Evolutionary conservation across 805 yeast genomes (phyloP).

Genomic region (Ogataea nakhonphanomensis): DNA sequence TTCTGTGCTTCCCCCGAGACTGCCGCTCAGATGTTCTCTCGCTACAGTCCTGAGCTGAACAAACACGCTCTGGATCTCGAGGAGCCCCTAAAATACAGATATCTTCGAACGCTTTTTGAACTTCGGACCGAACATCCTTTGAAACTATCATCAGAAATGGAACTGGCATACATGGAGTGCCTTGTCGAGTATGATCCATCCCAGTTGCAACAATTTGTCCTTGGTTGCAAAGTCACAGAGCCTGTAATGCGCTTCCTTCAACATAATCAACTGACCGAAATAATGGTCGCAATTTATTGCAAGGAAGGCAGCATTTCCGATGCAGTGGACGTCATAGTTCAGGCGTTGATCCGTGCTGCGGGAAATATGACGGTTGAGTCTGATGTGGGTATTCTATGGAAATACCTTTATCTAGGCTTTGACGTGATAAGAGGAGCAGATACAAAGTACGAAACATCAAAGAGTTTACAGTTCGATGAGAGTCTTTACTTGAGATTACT

Average conservation of each 20-base stretch:
- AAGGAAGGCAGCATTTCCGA: conserved; percentile 23
- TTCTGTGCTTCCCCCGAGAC: conserved; percentile 33
- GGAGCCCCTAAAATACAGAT: conserved; percentile 30
- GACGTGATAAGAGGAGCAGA: conserved; percentile 28
- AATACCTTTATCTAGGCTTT: conserved; percentile 34
- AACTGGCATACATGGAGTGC: conserved; percentile 27
- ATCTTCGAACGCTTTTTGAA: conserved; percentile 34
- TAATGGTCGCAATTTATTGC: conserved; percentile 33
- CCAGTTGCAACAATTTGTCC: conserved; percentile 17
- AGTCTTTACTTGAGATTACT: conserved; percentile 39
- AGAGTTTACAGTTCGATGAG: conserved; percentile 31
- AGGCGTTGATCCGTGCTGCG: conserved; percentile 11
- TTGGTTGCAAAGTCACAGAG: conserved; percentile 17
- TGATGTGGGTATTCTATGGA: conserved; percentile 30
- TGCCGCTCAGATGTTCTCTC: conserved; percentile 37
- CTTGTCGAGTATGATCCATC: conserved; percentile 23
- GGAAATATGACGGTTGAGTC: conserved; percentile 2
- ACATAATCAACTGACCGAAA: conserved; percentile 27
- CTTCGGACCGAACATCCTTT: conserved; percentile 13
- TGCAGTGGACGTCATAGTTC: conserved; percentile 32
- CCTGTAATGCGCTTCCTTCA: conserved; percentile 23
- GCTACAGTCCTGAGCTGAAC: conserved; percentile 40
- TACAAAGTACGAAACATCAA: conserved; percentile 14
- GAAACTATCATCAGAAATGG: conserved; percentile 14
- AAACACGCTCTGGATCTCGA: conserved; percentile 32